Conservation (phyloP, 2,329 filamentous ascomycete species). For the Fusarium coicis region DNA sequence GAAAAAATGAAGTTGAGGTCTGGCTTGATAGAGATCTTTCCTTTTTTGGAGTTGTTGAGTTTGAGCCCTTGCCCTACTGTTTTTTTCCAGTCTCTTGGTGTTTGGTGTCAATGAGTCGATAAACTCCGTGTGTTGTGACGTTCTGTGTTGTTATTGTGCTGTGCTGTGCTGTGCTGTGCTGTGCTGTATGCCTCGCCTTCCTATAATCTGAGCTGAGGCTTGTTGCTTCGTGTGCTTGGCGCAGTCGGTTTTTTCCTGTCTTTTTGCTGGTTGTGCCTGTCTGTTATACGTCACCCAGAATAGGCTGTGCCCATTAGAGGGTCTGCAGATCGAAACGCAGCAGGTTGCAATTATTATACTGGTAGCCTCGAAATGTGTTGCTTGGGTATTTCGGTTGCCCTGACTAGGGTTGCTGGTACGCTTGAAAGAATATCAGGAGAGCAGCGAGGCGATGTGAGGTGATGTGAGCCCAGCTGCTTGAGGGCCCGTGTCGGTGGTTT, state of each 20-base stretch:
- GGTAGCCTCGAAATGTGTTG: slow-evolving; percentile 34
- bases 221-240: slow-evolving; percentile 36
- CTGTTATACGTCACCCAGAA: slow-evolving; percentile 41
- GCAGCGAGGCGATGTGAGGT: slow-evolving; percentile 43
- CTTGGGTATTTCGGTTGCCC: slow-evolving; percentile 39
- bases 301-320: slow-evolving; percentile 36
- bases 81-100: neutral
- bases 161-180: slow-evolving; percentile 22
- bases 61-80: slow-evolving; percentile 36
- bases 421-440: slow-evolving; percentile 44
- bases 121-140: slow-evolving; percentile 9
- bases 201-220: slow-evolving; percentile 24
- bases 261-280: slow-evolving; percentile 30
- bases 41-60: slow-evolving; percentile 31
- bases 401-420: slow-evolving; percentile 36
- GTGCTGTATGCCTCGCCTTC: slow-evolving; percentile 31
- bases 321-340: slow-evolving; percentile 37
- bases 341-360: slow-evolving; percentile 40
- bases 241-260: slow-evolving; percentile 21
- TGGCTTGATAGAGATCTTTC: slow-evolving; percentile 31
- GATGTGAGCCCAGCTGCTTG: slow-evolving; percentile 41
- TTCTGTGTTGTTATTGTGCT: neutral
- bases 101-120: slow-evolving; percentile 20
- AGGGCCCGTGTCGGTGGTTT: slow-evolving; percentile 40
- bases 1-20: slow-evolving; percentile 30